Percentiles rank a stretch among this genome's conserved stretches.
These are phyloP conservation scores for Calonectria crousiana DNA, from an alignment of 2,329 filamentous ascomycete species.

Conservation along the genomic window DNA sequence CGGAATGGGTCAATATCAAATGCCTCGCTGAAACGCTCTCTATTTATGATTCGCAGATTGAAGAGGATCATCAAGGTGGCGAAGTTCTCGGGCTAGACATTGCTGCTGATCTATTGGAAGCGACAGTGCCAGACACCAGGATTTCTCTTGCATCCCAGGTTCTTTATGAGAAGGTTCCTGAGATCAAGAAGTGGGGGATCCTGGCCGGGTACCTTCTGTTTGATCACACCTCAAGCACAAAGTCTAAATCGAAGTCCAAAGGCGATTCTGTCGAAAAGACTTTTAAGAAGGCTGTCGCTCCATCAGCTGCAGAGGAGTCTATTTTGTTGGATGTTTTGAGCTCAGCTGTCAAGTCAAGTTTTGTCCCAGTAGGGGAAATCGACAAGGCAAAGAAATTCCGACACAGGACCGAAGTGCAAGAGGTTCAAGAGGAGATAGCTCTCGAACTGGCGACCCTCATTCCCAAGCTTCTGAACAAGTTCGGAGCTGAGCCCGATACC, in stretches of 20 bases:
- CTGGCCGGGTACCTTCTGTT: conserved; percentile 91
- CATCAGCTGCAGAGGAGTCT: conserved; percentile 81
- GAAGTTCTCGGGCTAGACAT: conserved; percentile 61
- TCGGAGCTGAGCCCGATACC: conserved; percentile 88
- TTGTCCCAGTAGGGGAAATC: conserved; percentile 75
- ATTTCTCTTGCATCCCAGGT: conserved; percentile 89
- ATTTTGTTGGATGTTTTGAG: conserved; percentile 90
- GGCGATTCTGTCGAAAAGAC: conserved; percentile 67
- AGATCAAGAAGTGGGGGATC: conserved; percentile 88
- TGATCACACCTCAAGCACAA: conserved; percentile 81
- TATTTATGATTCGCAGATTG: conserved; percentile 80
- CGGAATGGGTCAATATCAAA: conserved; percentile 92
- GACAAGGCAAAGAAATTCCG: conserved; percentile 70
- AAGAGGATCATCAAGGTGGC: conserved; percentile 64
- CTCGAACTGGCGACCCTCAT: conserved; percentile 83
- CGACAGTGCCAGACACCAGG: conserved; percentile 79
- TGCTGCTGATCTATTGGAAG: conserved; percentile 69
- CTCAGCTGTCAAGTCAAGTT: conserved; percentile 80
- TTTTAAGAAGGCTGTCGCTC: conserved; percentile 79
- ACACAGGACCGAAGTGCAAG: conserved; percentile 73
- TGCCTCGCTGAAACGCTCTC: conserved; percentile 87
- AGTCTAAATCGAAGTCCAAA: conserved; percentile 62
- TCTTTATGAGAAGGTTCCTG: conserved; percentile 84
- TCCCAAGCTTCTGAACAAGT: conserved; percentile 90
- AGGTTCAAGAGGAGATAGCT: conserved; percentile 83